Evolutionary conservation across 2,329 filamentous ascomycete species (phyloP).

Genomic region (Teratosphaeria nubilosa): DNA sequence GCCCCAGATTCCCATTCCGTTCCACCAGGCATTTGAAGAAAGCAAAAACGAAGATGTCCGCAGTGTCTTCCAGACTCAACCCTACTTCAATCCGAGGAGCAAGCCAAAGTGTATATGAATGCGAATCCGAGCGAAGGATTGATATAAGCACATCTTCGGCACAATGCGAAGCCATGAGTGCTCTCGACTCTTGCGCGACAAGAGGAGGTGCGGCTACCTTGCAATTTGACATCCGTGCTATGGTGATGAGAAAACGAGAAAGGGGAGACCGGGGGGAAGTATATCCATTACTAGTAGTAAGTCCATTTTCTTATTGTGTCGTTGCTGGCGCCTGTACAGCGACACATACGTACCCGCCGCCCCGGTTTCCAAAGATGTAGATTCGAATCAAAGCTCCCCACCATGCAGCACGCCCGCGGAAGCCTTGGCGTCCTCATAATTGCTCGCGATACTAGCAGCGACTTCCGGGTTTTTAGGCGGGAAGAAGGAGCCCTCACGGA

Average conservation of each 20-base stretch:
- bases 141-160: slow-evolving; percentile 98
- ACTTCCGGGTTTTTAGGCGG: slow-evolving; percentile 22
- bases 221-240: slow-evolving; percentile 99
- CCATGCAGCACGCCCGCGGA: slow-evolving; percentile 1
- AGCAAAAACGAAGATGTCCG: background rate
- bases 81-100: slow-evolving; percentile 1
- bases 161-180: slow-evolving; percentile 74
- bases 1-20: too few species aligned
- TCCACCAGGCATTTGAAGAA: background rate
- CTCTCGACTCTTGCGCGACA: background rate
- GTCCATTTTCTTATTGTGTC: background rate
- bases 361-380: background rate
- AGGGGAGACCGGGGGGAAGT: slow-evolving; percentile 1
- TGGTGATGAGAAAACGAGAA: background rate
- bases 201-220: slow-evolving; percentile 55
- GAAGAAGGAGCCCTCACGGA: slow-evolving; percentile 41
- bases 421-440: background rate
- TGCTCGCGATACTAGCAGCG: slow-evolving; percentile 5
- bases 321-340: background rate
- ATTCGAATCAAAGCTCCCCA: background rate
- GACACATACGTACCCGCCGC: background rate
- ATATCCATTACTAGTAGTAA: background rate
- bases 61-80: slow-evolving; percentile 7
- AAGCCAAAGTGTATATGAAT: slow-evolving; percentile 11
- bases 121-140: background rate